A percentile compares a stretch with the other conserved stretches of the same genome.
Evolutionary conservation across 2,329 filamentous ascomycete species (phyloP).

Genomic region (Trichoderma endophyticum): DNA sequence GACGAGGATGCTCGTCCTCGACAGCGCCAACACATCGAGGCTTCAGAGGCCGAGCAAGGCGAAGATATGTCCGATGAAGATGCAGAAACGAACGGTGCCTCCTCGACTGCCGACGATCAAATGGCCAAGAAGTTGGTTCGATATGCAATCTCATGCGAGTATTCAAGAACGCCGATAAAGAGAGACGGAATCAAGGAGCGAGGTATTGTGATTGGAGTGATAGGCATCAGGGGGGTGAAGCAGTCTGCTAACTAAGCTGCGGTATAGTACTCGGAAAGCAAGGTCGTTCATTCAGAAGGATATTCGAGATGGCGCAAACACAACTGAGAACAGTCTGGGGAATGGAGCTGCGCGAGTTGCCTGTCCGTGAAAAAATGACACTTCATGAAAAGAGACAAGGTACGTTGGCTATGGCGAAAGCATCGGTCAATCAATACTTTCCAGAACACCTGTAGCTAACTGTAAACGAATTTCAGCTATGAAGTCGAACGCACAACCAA

Average conservation of each 20-base stretch:
- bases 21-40: conserved; percentile 31
- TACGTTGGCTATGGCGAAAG: conserved; percentile 28
- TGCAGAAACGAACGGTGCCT: conserved; percentile 22
- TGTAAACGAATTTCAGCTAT: conserved; percentile 31
- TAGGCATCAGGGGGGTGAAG: background rate
- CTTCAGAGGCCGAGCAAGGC: conserved; percentile 37
- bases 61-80: conserved; percentile 35
- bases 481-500: conserved; percentile 48
- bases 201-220: conserved; percentile 40
- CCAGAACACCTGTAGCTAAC: background rate
- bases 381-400: conserved; percentile 74
- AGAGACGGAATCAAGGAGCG: conserved; percentile 62
- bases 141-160: conserved; percentile 65
- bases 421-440: background rate
- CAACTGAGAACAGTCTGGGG: conserved; percentile 73
- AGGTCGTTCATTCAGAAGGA: conserved; percentile 66
- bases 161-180: conserved; percentile 56
- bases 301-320: conserved; percentile 75
- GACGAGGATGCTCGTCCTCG: conserved; percentile 34
- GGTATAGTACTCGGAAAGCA: conserved; percentile 67
- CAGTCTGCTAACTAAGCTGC: background rate
- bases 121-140: conserved; percentile 66
- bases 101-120: conserved; percentile 46
- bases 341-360: conserved; percentile 88
- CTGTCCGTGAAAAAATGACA: conserved; percentile 75